Conservation (phyloP, 2,329 filamentous ascomycete genomes). For the Aspergillus nomiae region DNA sequence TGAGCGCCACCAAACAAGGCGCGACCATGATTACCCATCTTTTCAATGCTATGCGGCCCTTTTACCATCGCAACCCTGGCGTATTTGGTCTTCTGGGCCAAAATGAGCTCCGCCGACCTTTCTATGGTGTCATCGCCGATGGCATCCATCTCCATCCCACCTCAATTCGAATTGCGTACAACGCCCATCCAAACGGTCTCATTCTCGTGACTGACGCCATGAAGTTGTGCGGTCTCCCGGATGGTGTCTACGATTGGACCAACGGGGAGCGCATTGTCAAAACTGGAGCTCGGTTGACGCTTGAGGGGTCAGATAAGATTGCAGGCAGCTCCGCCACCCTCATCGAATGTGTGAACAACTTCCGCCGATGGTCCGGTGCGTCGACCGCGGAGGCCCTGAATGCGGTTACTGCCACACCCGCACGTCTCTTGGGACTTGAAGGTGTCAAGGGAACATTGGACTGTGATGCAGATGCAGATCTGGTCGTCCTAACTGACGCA, state of each 20-base stretch:
- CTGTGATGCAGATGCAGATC: constrained; percentile 45
- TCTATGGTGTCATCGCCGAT: constrained; percentile 86
- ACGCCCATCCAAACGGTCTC: constrained; percentile 79
- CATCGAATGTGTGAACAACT: constrained; percentile 49
- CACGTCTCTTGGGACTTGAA: constrained; percentile 40
- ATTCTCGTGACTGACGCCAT: constrained; percentile 93
- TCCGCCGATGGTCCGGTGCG: constrained; percentile 43
- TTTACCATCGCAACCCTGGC: constrained; percentile 88
- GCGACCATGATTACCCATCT: constrained; percentile 90
- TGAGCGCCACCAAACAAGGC: constrained; percentile 69
- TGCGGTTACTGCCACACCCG: constrained; percentile 43
- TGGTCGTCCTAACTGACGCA: constrained; percentile 42
- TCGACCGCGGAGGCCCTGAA: constrained; percentile 43
- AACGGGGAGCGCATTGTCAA: constrained; percentile 65
- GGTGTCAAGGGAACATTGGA: constrained; percentile 42
- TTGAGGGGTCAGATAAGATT: constrained; percentile 78
- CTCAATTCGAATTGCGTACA: constrained; percentile 85
- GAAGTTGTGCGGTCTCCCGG: constrained; percentile 79
- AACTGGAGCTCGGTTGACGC: constrained; percentile 69
- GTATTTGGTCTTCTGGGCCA: constrained; percentile 83
- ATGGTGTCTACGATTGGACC: constrained; percentile 83
- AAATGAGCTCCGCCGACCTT: constrained; percentile 62
- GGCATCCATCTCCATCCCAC: constrained; percentile 89
- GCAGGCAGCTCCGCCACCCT: constrained; percentile 63
- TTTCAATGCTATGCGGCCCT: constrained; percentile 90